phyloP scores from a whole-genome alignment of 805 yeast genomes.

The Candida andamanensis region DNA sequence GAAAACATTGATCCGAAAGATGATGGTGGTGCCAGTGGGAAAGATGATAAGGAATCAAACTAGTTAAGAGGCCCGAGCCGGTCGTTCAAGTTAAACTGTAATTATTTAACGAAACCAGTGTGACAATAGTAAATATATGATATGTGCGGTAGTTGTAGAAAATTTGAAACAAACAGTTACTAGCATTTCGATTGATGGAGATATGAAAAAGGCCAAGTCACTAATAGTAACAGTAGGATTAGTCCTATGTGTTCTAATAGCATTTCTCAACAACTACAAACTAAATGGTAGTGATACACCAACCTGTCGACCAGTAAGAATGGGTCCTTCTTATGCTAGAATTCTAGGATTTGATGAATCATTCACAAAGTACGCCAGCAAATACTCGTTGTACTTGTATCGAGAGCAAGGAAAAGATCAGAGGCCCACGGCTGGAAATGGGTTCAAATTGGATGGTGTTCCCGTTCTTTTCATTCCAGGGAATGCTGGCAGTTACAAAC shows the following conservation, averaged over 20 bases:
- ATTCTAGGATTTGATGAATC: conserved; percentile 67
- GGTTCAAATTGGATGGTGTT: conserved; percentile 51
- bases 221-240: conserved; percentile 2
- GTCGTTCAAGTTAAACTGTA: too few species aligned
- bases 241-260: conserved; percentile 5
- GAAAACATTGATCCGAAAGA: too few species aligned
- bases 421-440: conserved; percentile 40
- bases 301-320: conserved; percentile 62
- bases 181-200: not conserved
- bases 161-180: too few species aligned
- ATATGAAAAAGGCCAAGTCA: not conserved
- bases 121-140: too few species aligned
- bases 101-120: too few species aligned
- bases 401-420: conserved; percentile 73
- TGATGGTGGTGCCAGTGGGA: too few species aligned
- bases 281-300: conserved; percentile 28
- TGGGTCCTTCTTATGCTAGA: conserved; percentile 82
- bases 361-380: conserved; percentile 66
- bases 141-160: too few species aligned
- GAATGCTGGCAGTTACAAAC: conserved; percentile 91
- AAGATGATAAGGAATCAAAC: too few species aligned
- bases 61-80: too few species aligned
- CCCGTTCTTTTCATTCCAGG: conserved; percentile 96
- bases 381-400: conserved; percentile 80
- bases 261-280: conserved; percentile 12